A percentile compares a stretch with the other conserved stretches of the same genome.
Evolutionary conservation across 768 basidiomycete species (phyloP).

Genomic region (Hericium alpestre): DNA sequence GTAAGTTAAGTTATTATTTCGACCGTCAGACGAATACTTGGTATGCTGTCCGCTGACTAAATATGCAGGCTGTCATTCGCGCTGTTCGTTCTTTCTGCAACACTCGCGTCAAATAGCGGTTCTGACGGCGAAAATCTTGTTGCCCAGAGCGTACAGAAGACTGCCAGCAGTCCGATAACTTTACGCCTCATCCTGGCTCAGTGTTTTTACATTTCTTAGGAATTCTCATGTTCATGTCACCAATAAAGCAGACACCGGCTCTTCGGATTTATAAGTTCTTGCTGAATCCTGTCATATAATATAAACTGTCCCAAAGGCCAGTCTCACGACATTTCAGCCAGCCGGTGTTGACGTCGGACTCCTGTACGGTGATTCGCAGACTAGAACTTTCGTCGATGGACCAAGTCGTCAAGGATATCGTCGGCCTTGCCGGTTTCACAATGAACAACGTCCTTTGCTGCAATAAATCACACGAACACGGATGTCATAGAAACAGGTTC

Average conservation of each 20-base stretch:
- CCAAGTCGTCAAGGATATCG: conserved; percentile 46
- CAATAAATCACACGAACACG: conserved; percentile 61
- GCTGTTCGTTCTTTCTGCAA: no score
- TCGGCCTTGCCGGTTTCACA: conserved; percentile 42
- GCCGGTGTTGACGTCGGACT: conserved; percentile 37
- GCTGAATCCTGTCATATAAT: conserved; percentile 42
- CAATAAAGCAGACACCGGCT: conserved; percentile 51
- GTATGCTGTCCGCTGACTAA: no score
- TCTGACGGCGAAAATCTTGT: no score
- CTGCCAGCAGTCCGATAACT: no score
- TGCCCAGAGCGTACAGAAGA: no score
- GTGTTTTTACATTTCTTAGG: no score
- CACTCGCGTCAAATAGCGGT: no score
- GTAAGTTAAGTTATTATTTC: no score
- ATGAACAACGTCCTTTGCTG: conserved; percentile 45
- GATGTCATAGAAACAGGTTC: conserved; percentile 43
- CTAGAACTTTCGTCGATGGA: conserved; percentile 59
- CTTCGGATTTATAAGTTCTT: conserved; percentile 66
- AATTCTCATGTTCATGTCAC: no score
- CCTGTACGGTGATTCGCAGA: conserved; percentile 59
- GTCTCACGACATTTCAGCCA: conserved; percentile 32
- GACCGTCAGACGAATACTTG: no score
- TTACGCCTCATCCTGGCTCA: no score
- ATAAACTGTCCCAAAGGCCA: conserved; percentile 26
- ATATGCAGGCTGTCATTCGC: no score